Evolutionary conservation across 495 filamentous ascomycete species (phyloP).

Genomic region (Aspergillus ostianus): DNA sequence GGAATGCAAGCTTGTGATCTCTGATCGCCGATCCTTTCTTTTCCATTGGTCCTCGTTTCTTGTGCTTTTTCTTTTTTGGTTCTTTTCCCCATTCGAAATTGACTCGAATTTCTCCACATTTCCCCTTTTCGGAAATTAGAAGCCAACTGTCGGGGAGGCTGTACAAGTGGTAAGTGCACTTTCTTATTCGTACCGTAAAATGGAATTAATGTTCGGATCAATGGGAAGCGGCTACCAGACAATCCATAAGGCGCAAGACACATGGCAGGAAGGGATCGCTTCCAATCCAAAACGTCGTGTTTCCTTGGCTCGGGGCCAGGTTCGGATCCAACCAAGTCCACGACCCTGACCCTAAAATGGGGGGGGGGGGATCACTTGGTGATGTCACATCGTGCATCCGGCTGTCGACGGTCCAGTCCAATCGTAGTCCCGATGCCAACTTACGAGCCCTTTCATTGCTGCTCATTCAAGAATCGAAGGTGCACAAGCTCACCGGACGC

Average conservation of each 20-base stretch:
- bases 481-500: background rate
- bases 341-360: background rate
- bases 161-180: background rate
- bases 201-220: background rate
- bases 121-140: background rate
- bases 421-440: background rate
- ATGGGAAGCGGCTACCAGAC: background rate
- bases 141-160: background rate
- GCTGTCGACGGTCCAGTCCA: background rate
- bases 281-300: background rate
- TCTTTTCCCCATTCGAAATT: background rate
- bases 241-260: constrained; percentile 7
- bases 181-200: background rate
- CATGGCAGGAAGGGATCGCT: constrained; percentile 5
- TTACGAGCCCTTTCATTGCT: background rate
- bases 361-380: constrained; percentile 2
- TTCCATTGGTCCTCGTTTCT: too few relatives aligned
- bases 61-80: background rate
- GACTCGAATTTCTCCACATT: background rate
- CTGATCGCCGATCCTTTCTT: background rate
- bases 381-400: background rate
- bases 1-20: background rate
- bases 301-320: constrained; percentile 1
- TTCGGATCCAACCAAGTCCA: background rate
- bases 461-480: background rate